Percentiles rank a stretch among this genome's conserved stretches.
Conservation (phyloP, 108 stramenopile species). For the Fistulifera pelliculosa region DNA sequence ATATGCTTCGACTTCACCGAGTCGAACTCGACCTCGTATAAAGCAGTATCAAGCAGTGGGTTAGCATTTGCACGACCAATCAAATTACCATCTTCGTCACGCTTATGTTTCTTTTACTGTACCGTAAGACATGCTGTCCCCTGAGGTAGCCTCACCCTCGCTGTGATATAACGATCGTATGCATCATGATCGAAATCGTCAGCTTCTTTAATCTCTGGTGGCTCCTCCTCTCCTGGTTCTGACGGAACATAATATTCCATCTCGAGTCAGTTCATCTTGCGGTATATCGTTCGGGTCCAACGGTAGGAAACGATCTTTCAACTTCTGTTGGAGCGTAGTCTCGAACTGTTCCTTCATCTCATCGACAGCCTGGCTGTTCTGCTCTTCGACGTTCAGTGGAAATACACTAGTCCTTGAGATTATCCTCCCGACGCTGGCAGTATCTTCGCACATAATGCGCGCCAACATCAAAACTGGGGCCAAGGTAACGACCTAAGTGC, state of each 20-base stretch:
- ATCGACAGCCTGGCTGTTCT: neutral
- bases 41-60: conserved; percentile 29
- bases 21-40: conserved; percentile 32
- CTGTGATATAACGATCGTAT: conserved; percentile 10
- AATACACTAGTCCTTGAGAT: conserved; percentile 5
- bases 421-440: conserved; percentile 13
- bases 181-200: conserved; percentile 14
- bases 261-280: neutral
- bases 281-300: conserved; percentile 1
- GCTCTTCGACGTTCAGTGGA: conserved; percentile 6
- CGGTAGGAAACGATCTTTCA: neutral
- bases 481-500: conserved; percentile 20
- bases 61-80: conserved; percentile 24
- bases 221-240: neutral
- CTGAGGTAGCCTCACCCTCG: conserved; percentile 20
- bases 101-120: conserved; percentile 20
- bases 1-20: conserved; percentile 19
- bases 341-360: neutral
- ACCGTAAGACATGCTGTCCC: conserved; percentile 9
- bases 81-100: conserved; percentile 17
- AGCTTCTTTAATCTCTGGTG: conserved; percentile 3
- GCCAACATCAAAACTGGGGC: conserved; percentile 13
- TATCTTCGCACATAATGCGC: conserved; percentile 10
- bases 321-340: neutral
- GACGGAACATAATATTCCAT: neutral